These are phyloP conservation scores for Penicillium pulvis DNA, from an alignment of 495 filamentous ascomycete species.

Conservation along the genomic window DNA sequence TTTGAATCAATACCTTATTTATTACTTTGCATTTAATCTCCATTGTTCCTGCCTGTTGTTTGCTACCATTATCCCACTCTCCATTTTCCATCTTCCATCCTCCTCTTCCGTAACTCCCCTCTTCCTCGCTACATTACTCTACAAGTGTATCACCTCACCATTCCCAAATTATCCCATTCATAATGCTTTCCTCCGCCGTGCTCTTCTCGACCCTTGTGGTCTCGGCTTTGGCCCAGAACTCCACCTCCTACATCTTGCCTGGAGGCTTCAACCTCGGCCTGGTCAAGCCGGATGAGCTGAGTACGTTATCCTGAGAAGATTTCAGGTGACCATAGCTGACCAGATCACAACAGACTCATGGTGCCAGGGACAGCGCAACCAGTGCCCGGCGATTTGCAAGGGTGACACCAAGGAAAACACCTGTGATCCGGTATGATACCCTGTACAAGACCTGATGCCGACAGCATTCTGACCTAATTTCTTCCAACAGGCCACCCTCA, in stretches of 20 bases:
- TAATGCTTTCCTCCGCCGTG: slow-evolving; percentile 37
- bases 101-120: slow-evolving; percentile 21
- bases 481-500: slow-evolving; percentile 44
- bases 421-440: slow-evolving; percentile 42
- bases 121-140: slow-evolving; percentile 15
- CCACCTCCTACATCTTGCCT: slow-evolving; percentile 38
- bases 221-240: slow-evolving; percentile 29
- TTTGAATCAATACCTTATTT: background rate
- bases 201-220: slow-evolving; percentile 38
- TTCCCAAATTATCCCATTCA: slow-evolving; percentile 13
- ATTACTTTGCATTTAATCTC: background rate
- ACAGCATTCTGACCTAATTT: background rate
- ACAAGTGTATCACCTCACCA: slow-evolving; percentile 3
- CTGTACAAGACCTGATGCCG: slow-evolving; percentile 4
- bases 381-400: slow-evolving; percentile 50
- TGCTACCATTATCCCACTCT: background rate
- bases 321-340: background rate
- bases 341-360: slow-evolving; percentile 35
- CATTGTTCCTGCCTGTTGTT: background rate
- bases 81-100: background rate
- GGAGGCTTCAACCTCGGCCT: slow-evolving; percentile 40
- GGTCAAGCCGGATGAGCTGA: slow-evolving; percentile 27
- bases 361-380: slow-evolving; percentile 48
- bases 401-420: slow-evolving; percentile 41
- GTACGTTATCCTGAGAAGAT: slow-evolving; percentile 24